Conservation (phyloP, 345 rosid species). For the Lepidium sativum region DNA sequence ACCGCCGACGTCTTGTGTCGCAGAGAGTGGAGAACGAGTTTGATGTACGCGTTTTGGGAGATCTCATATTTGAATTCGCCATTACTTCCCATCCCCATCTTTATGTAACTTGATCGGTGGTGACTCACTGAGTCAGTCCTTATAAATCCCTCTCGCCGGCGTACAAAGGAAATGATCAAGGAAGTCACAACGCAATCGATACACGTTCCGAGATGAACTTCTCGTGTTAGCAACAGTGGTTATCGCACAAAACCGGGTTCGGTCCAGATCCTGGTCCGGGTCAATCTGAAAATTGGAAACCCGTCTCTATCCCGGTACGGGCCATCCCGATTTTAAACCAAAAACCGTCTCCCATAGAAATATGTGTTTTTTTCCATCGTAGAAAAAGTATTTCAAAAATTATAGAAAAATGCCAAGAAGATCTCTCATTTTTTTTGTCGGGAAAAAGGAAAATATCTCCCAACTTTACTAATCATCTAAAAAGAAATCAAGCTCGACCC, state of each 20-base stretch:
- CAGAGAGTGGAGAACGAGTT: slow-evolving; percentile 73
- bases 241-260: slow-evolving; percentile 4
- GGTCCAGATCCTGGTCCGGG: not conserved
- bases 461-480: too few species aligned
- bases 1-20: slow-evolving; percentile 77
- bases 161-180: not conserved
- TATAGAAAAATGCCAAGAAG: too few species aligned
- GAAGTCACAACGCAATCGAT: slow-evolving; percentile 4
- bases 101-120: slow-evolving; percentile 5
- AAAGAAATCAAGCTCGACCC: too few species aligned
- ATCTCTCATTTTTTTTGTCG: too few species aligned
- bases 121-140: slow-evolving; percentile 14
- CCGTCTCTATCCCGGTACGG: not conserved
- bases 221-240: slow-evolving; percentile 11
- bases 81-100: slow-evolving; percentile 35
- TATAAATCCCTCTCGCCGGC: slow-evolving; percentile 8
- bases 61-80: slow-evolving; percentile 66
- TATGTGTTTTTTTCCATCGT: too few species aligned
- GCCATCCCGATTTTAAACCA: too few species aligned
- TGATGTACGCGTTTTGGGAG: slow-evolving; percentile 80
- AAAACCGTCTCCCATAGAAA: too few species aligned
- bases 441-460: too few species aligned
- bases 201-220: not conserved
- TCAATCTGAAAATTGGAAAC: not conserved
- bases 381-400: too few species aligned